phyloP scores from a whole-genome alignment of 2,329 filamentous ascomycete species.

The Mariannaea elegans region DNA sequence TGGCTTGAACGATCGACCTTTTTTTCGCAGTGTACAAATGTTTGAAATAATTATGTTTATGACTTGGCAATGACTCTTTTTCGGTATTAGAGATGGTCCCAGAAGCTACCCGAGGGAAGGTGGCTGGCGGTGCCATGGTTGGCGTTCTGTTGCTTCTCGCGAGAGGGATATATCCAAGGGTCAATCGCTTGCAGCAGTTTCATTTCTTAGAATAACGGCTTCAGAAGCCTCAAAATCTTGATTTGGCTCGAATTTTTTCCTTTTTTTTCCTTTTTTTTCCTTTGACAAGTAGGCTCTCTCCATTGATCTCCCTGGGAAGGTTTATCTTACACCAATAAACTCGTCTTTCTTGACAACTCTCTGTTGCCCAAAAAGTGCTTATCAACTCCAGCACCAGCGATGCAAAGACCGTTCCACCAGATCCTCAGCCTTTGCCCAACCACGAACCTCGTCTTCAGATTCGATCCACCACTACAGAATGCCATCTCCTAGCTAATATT shows the following conservation, averaged over 20 bases:
- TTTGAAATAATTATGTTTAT: slow-evolving; percentile 1
- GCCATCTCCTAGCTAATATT: slow-evolving; percentile 79
- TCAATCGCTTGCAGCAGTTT: not conserved
- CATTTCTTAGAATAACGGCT: not conserved
- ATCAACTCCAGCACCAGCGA: slow-evolving; percentile 73
- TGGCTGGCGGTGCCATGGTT: not conserved
- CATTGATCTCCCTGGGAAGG: no score
- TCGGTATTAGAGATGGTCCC: not conserved
- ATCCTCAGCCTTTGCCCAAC: slow-evolving; percentile 74
- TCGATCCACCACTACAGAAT: slow-evolving; percentile 67
- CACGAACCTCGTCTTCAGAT: slow-evolving; percentile 53
- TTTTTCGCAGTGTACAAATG: slow-evolving; percentile 13
- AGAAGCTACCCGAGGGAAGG: not conserved
- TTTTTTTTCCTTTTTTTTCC: no score
- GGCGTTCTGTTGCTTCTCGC: not conserved
- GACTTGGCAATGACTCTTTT: not conserved
- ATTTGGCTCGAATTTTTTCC: not conserved
- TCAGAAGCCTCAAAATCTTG: not conserved
- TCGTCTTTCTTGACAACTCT: slow-evolving; percentile 62
- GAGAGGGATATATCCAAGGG: slow-evolving; percentile 4
- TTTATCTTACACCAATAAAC: slow-evolving; percentile 77
- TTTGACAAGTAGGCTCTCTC: no score
- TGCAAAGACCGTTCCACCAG: slow-evolving; percentile 83
- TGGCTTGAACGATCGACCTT: slow-evolving; percentile 44
- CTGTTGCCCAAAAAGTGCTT: slow-evolving; percentile 79